These are phyloP conservation scores for Microbotryum violaceum DNA, from an alignment of 1,284 basidiomycete species.

Conservation along the genomic window DNA sequence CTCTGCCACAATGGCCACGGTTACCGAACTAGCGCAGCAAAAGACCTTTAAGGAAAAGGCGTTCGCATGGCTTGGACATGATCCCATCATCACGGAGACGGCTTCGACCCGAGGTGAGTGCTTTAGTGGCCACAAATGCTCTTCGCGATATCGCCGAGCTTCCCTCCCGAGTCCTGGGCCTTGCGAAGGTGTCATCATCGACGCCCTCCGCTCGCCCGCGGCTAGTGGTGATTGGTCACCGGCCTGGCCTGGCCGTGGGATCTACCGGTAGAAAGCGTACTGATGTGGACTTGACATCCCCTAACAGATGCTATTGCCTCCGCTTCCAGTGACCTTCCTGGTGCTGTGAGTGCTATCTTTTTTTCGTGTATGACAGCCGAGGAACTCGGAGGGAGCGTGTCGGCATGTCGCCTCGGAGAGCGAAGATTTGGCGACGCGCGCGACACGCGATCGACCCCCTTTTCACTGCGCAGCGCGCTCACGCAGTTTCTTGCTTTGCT, in stretches of 20 bases:
- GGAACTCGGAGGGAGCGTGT: constrained; percentile 3
- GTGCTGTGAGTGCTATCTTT: background rate
- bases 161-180: too few species aligned
- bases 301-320: too few species aligned
- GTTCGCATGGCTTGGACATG: constrained; percentile 18
- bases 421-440: background rate
- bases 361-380: background rate
- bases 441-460: background rate
- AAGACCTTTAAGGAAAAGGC: constrained; percentile 2
- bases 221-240: too few species aligned
- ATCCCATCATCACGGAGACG: constrained; percentile 15
- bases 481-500: too few species aligned
- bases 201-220: background rate
- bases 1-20: too few species aligned
- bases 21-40: too few species aligned
- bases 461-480: too few species aligned
- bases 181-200: too few species aligned
- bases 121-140: background rate
- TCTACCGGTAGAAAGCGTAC: too few species aligned
- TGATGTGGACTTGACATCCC: too few species aligned
- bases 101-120: constrained; percentile 17
- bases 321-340: background rate
- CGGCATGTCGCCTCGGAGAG: background rate
- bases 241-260: too few species aligned
- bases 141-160: too few species aligned